Conservation (phyloP, 1,284 basidiomycete species). For the Stereum hirsutum region DNA sequence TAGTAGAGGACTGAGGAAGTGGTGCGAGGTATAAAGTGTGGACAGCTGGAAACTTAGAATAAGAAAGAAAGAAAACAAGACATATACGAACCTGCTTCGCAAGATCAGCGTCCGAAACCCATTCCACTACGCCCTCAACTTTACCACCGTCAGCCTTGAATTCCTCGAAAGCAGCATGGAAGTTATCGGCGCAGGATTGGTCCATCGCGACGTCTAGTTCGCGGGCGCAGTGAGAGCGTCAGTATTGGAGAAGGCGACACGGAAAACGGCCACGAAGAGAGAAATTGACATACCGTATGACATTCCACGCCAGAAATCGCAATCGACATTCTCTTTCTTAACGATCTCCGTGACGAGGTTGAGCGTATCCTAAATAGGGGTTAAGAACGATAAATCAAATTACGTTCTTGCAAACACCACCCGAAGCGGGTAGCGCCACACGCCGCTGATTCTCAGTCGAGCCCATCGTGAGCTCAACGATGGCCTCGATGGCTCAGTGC, state of each 20-base stretch:
- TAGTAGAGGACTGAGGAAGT: no score
- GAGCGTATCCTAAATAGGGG: constrained; percentile 21
- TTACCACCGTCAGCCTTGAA: constrained; percentile 18
- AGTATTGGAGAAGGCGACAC: not conserved
- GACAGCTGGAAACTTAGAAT: no score
- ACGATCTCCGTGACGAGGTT: constrained; percentile 15
- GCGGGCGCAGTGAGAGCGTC: constrained; percentile 8
- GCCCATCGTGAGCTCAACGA: no score
- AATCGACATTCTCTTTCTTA: constrained; percentile 19
- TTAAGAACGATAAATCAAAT: no score
- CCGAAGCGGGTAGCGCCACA: no score
- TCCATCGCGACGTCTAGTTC: constrained; percentile 17
- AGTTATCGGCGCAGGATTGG: constrained; percentile 12
- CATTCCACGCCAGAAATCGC: constrained; percentile 21
- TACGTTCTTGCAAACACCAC: not conserved
- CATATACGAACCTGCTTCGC: constrained; percentile 13
- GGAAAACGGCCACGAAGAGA: no score
- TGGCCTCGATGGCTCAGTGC: no score
- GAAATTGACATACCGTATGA: constrained; percentile 9
- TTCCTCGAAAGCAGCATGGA: constrained; percentile 12
- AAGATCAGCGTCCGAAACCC: constrained; percentile 14
- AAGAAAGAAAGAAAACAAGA: no score
- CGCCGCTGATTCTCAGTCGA: no score
- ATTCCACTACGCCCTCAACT: constrained; percentile 16
- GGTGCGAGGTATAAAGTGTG: no score